These are phyloP conservation scores for Gossypium rotundifolium DNA, from an alignment of 345 rosid species.

Conservation along the genomic window DNA sequence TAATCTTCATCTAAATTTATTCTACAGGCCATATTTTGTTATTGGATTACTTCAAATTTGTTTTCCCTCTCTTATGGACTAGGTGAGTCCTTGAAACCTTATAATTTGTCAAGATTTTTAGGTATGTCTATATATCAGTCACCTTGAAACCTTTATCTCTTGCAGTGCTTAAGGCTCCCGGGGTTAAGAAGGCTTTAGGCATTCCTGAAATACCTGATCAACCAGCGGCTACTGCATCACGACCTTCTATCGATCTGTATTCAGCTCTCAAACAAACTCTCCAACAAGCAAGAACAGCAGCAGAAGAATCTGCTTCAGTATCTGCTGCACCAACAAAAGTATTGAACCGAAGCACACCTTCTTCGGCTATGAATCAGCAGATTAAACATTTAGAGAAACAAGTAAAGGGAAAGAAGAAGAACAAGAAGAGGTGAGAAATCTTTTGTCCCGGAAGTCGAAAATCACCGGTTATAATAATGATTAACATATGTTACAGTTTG, in stretches of 20 bases:
- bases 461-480: neutral
- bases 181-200: slow-evolving; percentile 14
- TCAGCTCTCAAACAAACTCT: slow-evolving; percentile 53
- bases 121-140: neutral
- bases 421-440: slow-evolving; percentile 33
- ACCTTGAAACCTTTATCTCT: neutral
- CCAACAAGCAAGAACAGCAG: slow-evolving; percentile 38
- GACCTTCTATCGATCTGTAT: slow-evolving; percentile 45
- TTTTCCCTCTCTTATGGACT: slow-evolving; percentile 68
- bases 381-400: slow-evolving; percentile 64
- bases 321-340: slow-evolving; percentile 31
- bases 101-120: neutral
- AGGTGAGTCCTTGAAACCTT: slow-evolving; percentile 38
- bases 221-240: slow-evolving; percentile 29
- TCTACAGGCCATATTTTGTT: slow-evolving; percentile 84
- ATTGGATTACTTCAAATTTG: slow-evolving; percentile 81
- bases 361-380: slow-evolving; percentile 57
- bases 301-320: slow-evolving; percentile 20
- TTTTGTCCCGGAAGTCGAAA: neutral
- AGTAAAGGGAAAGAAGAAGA: slow-evolving; percentile 74
- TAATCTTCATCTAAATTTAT: neutral
- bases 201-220: slow-evolving; percentile 50
- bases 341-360: slow-evolving; percentile 36
- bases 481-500: too few relatives aligned
- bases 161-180: neutral